phyloP scores from a whole-genome alignment of 306 rosid genomes.

The Amphicarpaea edgeworthii region DNA sequence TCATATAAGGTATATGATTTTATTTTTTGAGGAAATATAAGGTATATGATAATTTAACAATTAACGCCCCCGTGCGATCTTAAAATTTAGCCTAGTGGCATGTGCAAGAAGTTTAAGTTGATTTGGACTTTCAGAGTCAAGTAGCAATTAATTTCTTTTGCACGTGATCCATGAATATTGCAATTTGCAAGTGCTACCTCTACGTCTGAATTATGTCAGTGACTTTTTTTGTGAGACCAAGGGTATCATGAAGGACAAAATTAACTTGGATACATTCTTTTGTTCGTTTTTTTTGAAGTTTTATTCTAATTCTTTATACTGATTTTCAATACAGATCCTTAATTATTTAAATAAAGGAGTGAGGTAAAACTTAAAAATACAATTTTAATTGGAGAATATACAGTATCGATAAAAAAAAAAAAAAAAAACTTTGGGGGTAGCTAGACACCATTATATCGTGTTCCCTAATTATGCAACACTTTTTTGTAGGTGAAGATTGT shows the following conservation, averaged over 20 bases:
- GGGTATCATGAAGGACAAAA: background rate
- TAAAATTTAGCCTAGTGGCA: background rate
- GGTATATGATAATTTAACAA: background rate
- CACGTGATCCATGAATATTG: background rate
- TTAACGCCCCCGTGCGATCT: background rate
- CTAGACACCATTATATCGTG: background rate
- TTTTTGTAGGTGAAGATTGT: background rate
- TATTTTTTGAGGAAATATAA: too few species aligned
- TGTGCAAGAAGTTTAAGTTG: background rate
- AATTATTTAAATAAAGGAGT: too few species aligned
- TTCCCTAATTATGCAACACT: background rate
- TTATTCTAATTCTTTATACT: background rate
- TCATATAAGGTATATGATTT: background rate
- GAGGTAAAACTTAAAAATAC: too few species aligned
- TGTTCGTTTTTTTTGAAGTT: background rate
- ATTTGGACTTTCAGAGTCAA: background rate
- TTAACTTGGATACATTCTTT: background rate
- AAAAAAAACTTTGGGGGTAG: background rate
- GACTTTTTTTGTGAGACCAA: background rate
- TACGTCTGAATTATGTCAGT: background rate
- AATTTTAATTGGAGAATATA: too few species aligned
- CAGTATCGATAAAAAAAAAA: too few species aligned
- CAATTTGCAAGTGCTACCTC: background rate
- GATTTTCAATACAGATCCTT: too few species aligned
- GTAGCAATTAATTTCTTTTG: background rate